Evolutionary conservation across 1,284 basidiomycete genomes (phyloP), one percentile per base, ranked within the genome.

Genomic region (Thelephora terrestris): DNA sequence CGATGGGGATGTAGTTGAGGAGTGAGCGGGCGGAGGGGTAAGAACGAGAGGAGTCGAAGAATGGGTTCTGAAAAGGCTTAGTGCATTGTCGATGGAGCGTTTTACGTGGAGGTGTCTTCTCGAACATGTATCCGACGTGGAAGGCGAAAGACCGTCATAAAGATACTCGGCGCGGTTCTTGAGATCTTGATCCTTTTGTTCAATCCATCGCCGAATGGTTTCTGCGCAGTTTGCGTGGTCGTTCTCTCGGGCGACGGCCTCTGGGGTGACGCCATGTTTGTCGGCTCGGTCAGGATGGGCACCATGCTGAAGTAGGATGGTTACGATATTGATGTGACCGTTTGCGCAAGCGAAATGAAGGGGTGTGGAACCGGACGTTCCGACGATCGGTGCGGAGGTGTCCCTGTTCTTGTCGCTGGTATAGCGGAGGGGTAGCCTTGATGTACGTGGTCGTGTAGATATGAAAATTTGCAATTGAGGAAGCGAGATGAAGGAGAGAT

Each of bases 261-360:
- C 81, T 38, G 92, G 84, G 0, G 87, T 91, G 53, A 89, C 69
- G 6, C 88, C 90, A 64, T 91, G 82, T 64, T 95, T 95, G 68
- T 96, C 92, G 17, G 80, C 64, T 48, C 80, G 78, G 61, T 83
- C 73, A 20, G 89, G 78, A 50, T 79, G 74, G 4, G 92, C 92
- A 34, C 91, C 91, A 55, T 80, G 80, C 9, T 81, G 75, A 25
- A 96, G 78, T 38, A 96, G 78, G 25, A 85, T 78, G 52, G 73
- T 75, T 38, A 91, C 78, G 55, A 91, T 78, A 17, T 73, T 65
- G 27, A 77, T 77, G 64, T 96, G 89, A 4, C 91, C 91, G 55
- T 94, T 92, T 20, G 92, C 91, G 24, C 91, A 85, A 5, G 92
- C 92, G 62, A 95, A 96, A 61, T 96, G 92, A n/a, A 96, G 77